These are phyloP conservation scores for Dioscorea zingiberensis DNA, from an alignment of 106 monocot species.

Conservation along the genomic window DNA sequence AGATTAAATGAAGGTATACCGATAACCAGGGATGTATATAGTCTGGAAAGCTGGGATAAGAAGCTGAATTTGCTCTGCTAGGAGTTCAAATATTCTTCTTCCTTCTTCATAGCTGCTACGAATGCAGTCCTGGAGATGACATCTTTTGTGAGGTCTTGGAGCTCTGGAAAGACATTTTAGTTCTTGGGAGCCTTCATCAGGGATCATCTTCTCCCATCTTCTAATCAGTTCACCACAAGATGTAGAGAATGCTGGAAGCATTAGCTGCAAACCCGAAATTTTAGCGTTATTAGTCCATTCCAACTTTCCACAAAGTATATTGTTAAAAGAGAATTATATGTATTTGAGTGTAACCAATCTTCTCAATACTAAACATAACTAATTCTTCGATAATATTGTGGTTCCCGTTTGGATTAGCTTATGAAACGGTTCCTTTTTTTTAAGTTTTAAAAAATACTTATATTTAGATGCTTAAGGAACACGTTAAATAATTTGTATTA, in stretches of 20 bases:
- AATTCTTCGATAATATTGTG: too few relatives aligned
- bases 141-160: constrained; percentile 57
- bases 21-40: constrained; percentile 41
- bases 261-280: neutral
- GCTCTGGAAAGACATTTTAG: constrained; percentile 51
- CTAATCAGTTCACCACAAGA: constrained; percentile 31
- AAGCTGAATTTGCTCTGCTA: constrained; percentile 28
- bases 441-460: too few relatives aligned
- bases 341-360: too few relatives aligned
- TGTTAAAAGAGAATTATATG: neutral
- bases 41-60: constrained; percentile 13
- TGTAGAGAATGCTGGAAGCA: constrained; percentile 17
- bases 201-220: constrained; percentile 18
- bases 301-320: neutral
- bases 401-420: too few relatives aligned
- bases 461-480: too few relatives aligned
- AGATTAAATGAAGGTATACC: neutral
- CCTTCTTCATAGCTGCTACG: constrained; percentile 41
- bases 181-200: constrained; percentile 16
- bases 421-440: too few relatives aligned
- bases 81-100: constrained; percentile 33
- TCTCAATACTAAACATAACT: too few relatives aligned
- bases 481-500: too few relatives aligned
- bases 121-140: constrained; percentile 59
- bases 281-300: neutral